Percentiles rank a stretch among this genome's conserved stretches.
phyloP scores from a whole-genome alignment of 257 asterid species.

The Rauvolfia tetraphylla region DNA sequence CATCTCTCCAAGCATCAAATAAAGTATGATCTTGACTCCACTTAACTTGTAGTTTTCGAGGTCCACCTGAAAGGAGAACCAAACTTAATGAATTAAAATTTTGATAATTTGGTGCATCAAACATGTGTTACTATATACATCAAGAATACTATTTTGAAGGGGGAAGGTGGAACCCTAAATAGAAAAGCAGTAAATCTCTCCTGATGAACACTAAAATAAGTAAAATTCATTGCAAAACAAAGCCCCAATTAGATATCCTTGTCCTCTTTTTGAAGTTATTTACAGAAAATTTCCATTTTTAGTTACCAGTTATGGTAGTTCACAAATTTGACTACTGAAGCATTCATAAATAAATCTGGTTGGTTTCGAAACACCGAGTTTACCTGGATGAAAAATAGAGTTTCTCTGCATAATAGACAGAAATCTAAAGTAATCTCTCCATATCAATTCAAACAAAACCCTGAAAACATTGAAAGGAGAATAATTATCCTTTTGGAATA shows the following conservation, averaged over 20 bases:
- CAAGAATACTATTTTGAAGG: neutral
- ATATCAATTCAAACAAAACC: conserved; percentile 90
- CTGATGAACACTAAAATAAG: neutral
- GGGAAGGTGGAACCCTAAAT: neutral
- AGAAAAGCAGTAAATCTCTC: neutral
- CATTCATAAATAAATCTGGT: neutral
- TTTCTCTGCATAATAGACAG: conserved; percentile 78
- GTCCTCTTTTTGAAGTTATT: neutral
- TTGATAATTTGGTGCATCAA: neutral
- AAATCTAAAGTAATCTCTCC: conserved; percentile 98
- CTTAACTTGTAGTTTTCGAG: conserved; percentile 48
- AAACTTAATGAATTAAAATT: neutral
- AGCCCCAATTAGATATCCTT: neutral
- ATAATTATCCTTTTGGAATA: neutral
- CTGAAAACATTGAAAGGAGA: conserved; percentile 31
- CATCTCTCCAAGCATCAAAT: conserved; percentile 79
- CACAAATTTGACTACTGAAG: neutral
- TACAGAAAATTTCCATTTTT: neutral
- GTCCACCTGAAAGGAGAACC: conserved; percentile 57
- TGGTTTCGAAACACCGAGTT: neutral
- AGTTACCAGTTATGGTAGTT: neutral
- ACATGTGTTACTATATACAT: neutral
- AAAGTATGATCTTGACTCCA: conserved; percentile 76
- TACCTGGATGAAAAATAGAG: conserved; percentile 81
- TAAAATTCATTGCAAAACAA: neutral